phyloP scores from a whole-genome alignment of 1,139 yeast genomes.

The Nakaseomyces kungkrabaensis region DNA sequence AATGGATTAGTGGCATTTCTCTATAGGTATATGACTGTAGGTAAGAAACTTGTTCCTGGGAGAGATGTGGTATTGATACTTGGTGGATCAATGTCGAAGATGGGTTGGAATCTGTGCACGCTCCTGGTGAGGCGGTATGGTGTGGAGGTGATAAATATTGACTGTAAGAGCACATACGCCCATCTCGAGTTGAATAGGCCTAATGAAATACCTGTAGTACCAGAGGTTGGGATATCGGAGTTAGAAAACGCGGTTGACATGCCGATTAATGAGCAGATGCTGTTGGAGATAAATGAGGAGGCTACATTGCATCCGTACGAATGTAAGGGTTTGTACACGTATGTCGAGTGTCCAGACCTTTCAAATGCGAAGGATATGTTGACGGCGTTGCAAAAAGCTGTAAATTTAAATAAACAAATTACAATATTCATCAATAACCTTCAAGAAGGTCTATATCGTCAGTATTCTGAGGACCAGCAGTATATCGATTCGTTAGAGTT shows the following conservation, averaged over 20 bases:
- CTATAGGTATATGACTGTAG: neutral
- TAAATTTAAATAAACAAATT: conserved; percentile 4
- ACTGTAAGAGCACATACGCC: neutral
- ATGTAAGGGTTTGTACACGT: conserved; percentile 7
- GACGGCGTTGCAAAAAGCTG: conserved; percentile 8
- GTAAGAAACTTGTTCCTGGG: conserved; percentile 3
- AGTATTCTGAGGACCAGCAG: conserved; percentile 1
- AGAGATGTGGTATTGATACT: conserved; percentile 2
- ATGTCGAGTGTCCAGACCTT: conserved; percentile 12
- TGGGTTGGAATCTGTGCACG: conserved; percentile 5
- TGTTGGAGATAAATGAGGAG: conserved; percentile 6
- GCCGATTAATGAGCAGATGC: conserved; percentile 4
- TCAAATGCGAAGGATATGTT: conserved; percentile 6
- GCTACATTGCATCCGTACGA: neutral
- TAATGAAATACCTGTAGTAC: neutral
- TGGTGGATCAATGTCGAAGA: conserved; percentile 6
- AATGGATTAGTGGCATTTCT: neutral
- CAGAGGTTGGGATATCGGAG: neutral
- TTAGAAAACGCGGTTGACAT: conserved; percentile 2
- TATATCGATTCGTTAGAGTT: conserved; percentile 6
- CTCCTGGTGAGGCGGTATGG: conserved; percentile 1
- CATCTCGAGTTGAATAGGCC: neutral
- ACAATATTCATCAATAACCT: conserved; percentile 18
- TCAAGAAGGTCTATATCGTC: conserved; percentile 12
- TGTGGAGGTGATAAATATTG: conserved; percentile 9